Conservation (phyloP, 1,284 basidiomycete genomes). For the Mycena sp. region DNA sequence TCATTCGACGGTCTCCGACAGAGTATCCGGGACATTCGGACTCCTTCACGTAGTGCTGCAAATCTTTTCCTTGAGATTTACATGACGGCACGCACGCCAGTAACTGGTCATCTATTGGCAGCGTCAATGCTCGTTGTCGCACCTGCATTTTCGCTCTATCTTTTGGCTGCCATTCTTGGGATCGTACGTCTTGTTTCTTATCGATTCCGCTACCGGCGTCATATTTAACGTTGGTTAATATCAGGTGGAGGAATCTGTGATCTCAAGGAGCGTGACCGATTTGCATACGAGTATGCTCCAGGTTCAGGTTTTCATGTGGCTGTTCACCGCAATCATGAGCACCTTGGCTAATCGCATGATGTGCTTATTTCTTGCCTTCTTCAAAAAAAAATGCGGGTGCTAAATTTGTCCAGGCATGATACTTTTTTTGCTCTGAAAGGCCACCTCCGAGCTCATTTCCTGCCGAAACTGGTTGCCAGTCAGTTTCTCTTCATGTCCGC, state of each 20-base stretch:
- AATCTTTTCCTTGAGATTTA: conserved; percentile 41
- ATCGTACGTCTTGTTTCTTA: conserved; percentile 33
- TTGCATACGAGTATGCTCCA: conserved; percentile 4
- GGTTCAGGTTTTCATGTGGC: conserved; percentile 15
- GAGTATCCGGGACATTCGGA: conserved; percentile 7
- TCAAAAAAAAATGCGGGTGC: background rate
- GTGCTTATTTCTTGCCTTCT: background rate
- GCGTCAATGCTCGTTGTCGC: conserved; percentile 40
- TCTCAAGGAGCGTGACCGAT: background rate
- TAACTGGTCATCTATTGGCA: conserved; percentile 38
- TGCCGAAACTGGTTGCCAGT: conserved; percentile 50
- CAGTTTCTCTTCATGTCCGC: background rate
- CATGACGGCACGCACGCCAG: conserved; percentile 39
- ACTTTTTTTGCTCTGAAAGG: conserved; percentile 38
- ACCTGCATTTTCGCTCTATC: conserved; percentile 38
- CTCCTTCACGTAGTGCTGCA: background rate
- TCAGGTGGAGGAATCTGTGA: conserved; percentile 20
- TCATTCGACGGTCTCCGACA: no score
- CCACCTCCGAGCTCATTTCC: conserved; percentile 46
- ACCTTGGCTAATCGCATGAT: conserved; percentile 18
- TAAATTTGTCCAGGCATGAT: conserved; percentile 37
- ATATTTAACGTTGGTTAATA: background rate
- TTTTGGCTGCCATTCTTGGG: conserved; percentile 36
- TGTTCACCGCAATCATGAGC: conserved; percentile 13
- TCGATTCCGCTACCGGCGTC: background rate